Percentiles rank a stretch among this genome's conserved stretches.
These are phyloP conservation scores for Rugiboletus extremiorientalis DNA, from an alignment of 1,284 basidiomycete genomes.

Conservation along the genomic window DNA sequence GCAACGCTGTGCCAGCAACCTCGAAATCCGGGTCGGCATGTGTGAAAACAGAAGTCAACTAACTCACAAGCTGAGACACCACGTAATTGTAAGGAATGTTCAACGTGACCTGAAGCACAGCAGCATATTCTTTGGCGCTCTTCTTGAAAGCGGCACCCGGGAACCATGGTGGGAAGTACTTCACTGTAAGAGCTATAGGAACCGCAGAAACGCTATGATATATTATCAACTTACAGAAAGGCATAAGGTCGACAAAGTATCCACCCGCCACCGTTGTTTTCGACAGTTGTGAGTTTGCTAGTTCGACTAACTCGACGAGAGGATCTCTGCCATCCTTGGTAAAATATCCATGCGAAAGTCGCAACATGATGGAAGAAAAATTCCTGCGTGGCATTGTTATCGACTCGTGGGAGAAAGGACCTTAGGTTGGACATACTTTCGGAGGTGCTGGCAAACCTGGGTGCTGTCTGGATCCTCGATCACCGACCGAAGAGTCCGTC, in stretches of 20 bases:
- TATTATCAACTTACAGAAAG: conserved; percentile 14
- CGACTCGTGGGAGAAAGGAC: too few species aligned
- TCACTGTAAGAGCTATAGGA: conserved; percentile 41
- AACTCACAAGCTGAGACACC: conserved; percentile 48
- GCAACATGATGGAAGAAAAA: conserved; percentile 18
- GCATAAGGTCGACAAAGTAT: conserved; percentile 20
- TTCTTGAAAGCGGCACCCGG: conserved; percentile 59
- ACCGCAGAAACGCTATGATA: too few species aligned
- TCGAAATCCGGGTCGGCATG: not conserved
- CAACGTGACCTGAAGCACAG: conserved; percentile 46
- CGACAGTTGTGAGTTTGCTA: conserved; percentile 20
- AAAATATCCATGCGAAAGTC: conserved; percentile 23
- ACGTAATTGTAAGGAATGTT: conserved; percentile 52
- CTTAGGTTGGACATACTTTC: too few species aligned
- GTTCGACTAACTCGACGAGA: conserved; percentile 18
- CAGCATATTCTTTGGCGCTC: conserved; percentile 46
- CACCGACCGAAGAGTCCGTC: conserved; percentile 10
- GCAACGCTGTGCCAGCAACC: conserved; percentile 46
- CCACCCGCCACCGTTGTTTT: conserved; percentile 8
- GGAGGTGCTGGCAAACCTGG: too few species aligned
- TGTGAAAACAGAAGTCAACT: too few species aligned
- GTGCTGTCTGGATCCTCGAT: conserved; percentile 9
- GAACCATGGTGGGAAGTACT: conserved; percentile 57
- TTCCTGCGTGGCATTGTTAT: conserved; percentile 2
- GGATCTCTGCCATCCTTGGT: conserved; percentile 18